Percentiles rank a stretch among this genome's conserved stretches.
Conservation (phyloP, 2,329 filamentous ascomycete species). For the Emmonsiellopsis sp. region DNA sequence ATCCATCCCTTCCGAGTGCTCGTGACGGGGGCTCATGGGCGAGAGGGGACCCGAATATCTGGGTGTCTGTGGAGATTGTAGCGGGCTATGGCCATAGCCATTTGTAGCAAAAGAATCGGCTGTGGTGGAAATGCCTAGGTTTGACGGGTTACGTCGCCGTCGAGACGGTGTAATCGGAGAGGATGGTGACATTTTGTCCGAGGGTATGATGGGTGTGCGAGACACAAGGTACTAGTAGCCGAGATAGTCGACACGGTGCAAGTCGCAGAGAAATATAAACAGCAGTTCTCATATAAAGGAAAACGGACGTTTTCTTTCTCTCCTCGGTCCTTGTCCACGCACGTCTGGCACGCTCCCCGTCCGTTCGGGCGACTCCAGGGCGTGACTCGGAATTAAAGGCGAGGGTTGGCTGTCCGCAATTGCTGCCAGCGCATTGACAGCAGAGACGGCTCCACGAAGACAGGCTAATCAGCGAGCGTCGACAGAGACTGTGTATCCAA, state of each 20-base stretch:
- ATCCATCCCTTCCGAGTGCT: constrained; percentile 27
- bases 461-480: not conserved
- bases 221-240: constrained; percentile 21
- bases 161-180: constrained; percentile 25
- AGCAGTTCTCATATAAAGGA: not conserved
- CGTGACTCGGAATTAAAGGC: not conserved
- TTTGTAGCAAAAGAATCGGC: constrained; percentile 23
- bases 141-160: constrained; percentile 29
- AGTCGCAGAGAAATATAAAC: not conserved
- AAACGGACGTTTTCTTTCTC: not conserved
- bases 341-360: not conserved
- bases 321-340: not conserved
- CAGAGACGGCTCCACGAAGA: not conserved
- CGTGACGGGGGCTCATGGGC: constrained; percentile 28
- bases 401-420: not conserved
- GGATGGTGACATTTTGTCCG: constrained; percentile 18
- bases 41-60: constrained; percentile 30
- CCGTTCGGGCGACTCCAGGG: not conserved
- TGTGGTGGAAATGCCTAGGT: constrained; percentile 29
- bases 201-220: not conserved
- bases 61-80: constrained; percentile 26
- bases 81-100: constrained; percentile 24
- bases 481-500: constrained; percentile 1
- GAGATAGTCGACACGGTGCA: constrained; percentile 22
- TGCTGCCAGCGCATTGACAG: not conserved